Base-by-base conservation (phyloP, 345 rosid species). In the Sisymbrium irio region DNA sequence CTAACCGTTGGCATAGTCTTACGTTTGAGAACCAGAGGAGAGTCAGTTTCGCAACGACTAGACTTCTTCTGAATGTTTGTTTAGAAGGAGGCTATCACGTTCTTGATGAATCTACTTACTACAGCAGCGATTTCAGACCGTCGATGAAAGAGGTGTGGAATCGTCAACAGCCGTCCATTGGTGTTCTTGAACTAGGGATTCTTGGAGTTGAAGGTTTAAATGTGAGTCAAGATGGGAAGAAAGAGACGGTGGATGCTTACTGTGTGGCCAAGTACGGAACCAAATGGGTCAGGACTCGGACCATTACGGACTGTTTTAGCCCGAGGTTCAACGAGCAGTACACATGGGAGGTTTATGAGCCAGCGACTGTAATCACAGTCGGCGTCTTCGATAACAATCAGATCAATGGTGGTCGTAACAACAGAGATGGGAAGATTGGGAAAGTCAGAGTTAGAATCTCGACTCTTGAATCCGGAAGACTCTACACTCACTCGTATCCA, bases 31-130 rank as follows among this genome's bases (percentile, higher is more conserved):
- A 40, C 17, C 88, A 82, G 42, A 86, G 85, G 85, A 85, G 88
- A 77, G 84, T 65, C 33, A 85, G 87, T 65, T 90, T 90, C 59
- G 80, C 85, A 0, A 83, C 89, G 0, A 87, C 92, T 39, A 83
- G 83, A 71, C 77, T 96, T 62, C 88, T 83, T 45, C 74, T 85
- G 39, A 79, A 85, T 53, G 82, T 90, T 17, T 90, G 88, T 61
- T 86, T 96, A 53, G 98, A 96, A 73, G 98, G 99, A 75, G 98
- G 99, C 17, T 92, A 96, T 67, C 99, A 96, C 61, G 98, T 96
- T 67, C 91, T 92, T 33, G 97, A 92, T 22, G 99, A 90, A 74
- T 87, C 98, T 7, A 85, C 97, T n/a, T 82, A 90, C 55, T 85
- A 92, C 79, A 92, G 98, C 81, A 96, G 96, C 51, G 99, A 96